Conservation (phyloP, 108 stramenopile species). For the Skeletonema grethae region DNA sequence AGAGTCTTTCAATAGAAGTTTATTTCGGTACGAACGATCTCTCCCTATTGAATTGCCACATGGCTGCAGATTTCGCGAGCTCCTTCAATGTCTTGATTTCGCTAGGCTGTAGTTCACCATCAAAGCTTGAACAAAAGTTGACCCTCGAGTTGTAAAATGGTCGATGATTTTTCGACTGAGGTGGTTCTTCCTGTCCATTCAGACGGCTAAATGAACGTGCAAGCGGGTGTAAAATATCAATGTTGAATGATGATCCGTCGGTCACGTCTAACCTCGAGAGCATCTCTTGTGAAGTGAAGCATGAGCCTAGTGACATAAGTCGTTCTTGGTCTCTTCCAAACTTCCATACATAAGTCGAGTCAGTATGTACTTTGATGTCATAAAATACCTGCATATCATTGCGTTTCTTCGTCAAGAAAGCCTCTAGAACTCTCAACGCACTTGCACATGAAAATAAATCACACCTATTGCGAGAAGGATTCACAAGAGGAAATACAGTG, state of each 20-base stretch:
- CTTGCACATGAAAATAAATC: slow-evolving; percentile 47
- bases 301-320: slow-evolving; percentile 42
- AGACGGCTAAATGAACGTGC: slow-evolving; percentile 46
- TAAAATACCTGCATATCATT: slow-evolving; percentile 18
- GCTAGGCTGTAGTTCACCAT: slow-evolving; percentile 9
- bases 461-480: slow-evolving; percentile 55
- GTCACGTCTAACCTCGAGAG: slow-evolving; percentile 22
- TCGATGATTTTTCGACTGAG: slow-evolving; percentile 15
- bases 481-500: slow-evolving; percentile 41
- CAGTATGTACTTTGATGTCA: slow-evolving; percentile 47
- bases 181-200: slow-evolving; percentile 31
- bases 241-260: slow-evolving; percentile 23
- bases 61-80: slow-evolving; percentile 40
- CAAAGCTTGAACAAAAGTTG: slow-evolving; percentile 38
- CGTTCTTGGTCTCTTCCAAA: slow-evolving; percentile 29
- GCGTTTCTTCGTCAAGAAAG: slow-evolving; percentile 20
- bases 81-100: slow-evolving; percentile 20
- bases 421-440: slow-evolving; percentile 44
- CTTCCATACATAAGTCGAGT: slow-evolving; percentile 57
- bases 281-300: slow-evolving; percentile 30
- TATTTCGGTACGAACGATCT: neutral
- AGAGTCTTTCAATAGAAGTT: too few species aligned
- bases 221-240: slow-evolving; percentile 57
- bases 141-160: slow-evolving; percentile 27
- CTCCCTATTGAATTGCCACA: slow-evolving; percentile 43